Base-by-base conservation (phyloP, 495 filamentous ascomycete species). In the Pseudomonodictys pantanalensis region DNA sequence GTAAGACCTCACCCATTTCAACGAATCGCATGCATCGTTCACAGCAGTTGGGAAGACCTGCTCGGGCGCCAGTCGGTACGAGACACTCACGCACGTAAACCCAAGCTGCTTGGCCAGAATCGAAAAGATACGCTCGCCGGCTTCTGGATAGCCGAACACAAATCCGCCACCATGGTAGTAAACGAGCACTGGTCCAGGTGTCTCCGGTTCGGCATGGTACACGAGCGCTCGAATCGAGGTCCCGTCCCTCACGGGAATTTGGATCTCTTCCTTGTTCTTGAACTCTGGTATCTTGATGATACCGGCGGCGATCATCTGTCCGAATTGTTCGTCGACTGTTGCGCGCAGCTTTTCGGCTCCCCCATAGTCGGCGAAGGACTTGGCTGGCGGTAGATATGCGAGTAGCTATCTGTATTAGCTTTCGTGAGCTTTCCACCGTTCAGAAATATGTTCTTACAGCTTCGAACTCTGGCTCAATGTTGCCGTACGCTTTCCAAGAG, bases 91-190 rank as follows among this genome's bases (percentile, higher is more conserved):
- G 10, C 72, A 69, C 15, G 74, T 68, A n/a, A 72, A 70, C 43
- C 69, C 60, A 15, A 67, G 52, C 52, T 74, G 63, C 9, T 69
- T 60, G 6, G 70, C 63, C 23, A 72, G 64, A 6, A 65, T 60
- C 18, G 55, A 52, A 9, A 60, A 32, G 55, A 56, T 67, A 68
- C 71, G 20, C 70, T 60, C 47, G 64, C 67, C 57, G 70, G 69
- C 49, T 73, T 73, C 50, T 60, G 72, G 18, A 64, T 57, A 18
- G 44, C 74, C 74, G 2, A 77, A 64, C 2, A 69, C 72, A 52
- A 72, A 77, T 0, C 74, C 74, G 5, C 74, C 74, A 20, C 74
- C 74, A 54, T 77, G 74, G 56, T 75, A 77, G 55, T 76, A 74
- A 33, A 77, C 64, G 8, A 77, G 62, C 0, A 74, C 62, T 3